Percentiles rank a stretch among this genome's conserved stretches.
phyloP scores from a whole-genome alignment of 176 grass and related monocot genomes.

The Luzula sylvatica region DNA sequence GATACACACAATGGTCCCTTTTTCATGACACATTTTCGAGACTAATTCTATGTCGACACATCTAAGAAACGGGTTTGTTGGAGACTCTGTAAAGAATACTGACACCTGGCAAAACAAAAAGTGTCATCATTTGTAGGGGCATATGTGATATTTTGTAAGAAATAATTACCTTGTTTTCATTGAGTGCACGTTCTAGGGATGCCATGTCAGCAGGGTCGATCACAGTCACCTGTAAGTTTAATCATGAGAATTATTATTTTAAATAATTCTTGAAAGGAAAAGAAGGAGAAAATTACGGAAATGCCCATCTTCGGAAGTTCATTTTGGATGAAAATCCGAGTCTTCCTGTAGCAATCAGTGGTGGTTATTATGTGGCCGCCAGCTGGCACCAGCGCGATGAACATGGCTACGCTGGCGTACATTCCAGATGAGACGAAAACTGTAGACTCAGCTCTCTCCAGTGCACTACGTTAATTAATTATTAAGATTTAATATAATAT shows the following conservation, averaged over 20 bases:
- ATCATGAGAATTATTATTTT: slow-evolving; percentile 19
- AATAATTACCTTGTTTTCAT: slow-evolving; percentile 70
- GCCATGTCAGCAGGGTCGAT: slow-evolving; percentile 90
- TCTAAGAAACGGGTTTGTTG: slow-evolving; percentile 98
- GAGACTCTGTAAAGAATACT: slow-evolving; percentile 94
- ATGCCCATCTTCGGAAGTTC: slow-evolving; percentile 95
- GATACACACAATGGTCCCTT: slow-evolving; percentile 88
- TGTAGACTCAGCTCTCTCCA: slow-evolving; percentile 94
- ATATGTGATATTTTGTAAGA: background rate
- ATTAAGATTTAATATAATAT: slow-evolving; percentile 12
- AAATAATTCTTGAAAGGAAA: background rate
- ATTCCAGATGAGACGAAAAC: slow-evolving; percentile 94
- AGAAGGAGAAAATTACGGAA: slow-evolving; percentile 39
- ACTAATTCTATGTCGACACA: slow-evolving; percentile 91
- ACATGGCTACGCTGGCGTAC: slow-evolving; percentile 93
- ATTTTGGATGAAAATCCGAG: slow-evolving; percentile 84
- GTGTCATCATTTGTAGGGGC: background rate
- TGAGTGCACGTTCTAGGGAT: slow-evolving; percentile 60
- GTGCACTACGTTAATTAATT: slow-evolving; percentile 48
- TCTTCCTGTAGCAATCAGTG: slow-evolving; percentile 95
- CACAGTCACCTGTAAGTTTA: slow-evolving; percentile 60
- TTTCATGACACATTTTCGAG: slow-evolving; percentile 84
- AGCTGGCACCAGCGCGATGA: slow-evolving; percentile 71
- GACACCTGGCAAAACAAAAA: slow-evolving; percentile 54
- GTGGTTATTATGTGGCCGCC: slow-evolving; percentile 90